Conservation (phyloP, 2,329 filamentous ascomycete genomes). For the Neocucurbitaria cava region DNA sequence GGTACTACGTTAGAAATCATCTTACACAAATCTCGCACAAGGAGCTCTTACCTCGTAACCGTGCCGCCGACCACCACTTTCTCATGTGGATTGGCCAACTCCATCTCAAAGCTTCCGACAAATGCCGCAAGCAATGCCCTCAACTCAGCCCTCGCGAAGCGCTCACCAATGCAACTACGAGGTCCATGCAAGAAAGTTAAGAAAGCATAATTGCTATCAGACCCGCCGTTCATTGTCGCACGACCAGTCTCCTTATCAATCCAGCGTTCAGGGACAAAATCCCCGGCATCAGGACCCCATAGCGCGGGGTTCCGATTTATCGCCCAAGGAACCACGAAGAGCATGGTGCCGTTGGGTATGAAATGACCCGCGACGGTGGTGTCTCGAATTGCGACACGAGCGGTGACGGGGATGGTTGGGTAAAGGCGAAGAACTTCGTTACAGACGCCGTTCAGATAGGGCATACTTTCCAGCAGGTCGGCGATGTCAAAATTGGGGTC, state of each 20-base stretch:
- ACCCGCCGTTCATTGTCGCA: slow-evolving; percentile 50
- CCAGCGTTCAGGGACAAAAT: slow-evolving; percentile 56
- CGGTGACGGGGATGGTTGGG: slow-evolving; percentile 47
- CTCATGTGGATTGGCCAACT: slow-evolving; percentile 41
- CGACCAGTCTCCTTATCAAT: slow-evolving; percentile 48
- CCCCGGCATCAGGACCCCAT: slow-evolving; percentile 52
- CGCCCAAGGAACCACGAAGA: slow-evolving; percentile 51
- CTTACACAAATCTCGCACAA: neutral
- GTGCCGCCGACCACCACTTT: slow-evolving; percentile 41
- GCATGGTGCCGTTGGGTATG: slow-evolving; percentile 50
- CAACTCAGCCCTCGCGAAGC: slow-evolving; percentile 48
- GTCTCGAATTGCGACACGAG: slow-evolving; percentile 40
- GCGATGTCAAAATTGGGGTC: slow-evolving; percentile 37
- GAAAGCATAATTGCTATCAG: slow-evolving; percentile 49
- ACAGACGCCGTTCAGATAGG: slow-evolving; percentile 56
- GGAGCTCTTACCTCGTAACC: slow-evolving; percentile 33
- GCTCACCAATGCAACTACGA: slow-evolving; percentile 49
- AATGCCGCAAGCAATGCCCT: slow-evolving; percentile 46
- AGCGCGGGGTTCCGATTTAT: slow-evolving; percentile 52
- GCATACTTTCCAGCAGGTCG: slow-evolving; percentile 51
- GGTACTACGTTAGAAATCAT: neutral
- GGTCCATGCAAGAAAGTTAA: slow-evolving; percentile 55
- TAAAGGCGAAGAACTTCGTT: slow-evolving; percentile 51
- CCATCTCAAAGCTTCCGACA: slow-evolving; percentile 42
- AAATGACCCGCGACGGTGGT: slow-evolving; percentile 42